phyloP scores from a whole-genome alignment of 1,139 yeast genomes.

The Diutina pseudorugosa region DNA sequence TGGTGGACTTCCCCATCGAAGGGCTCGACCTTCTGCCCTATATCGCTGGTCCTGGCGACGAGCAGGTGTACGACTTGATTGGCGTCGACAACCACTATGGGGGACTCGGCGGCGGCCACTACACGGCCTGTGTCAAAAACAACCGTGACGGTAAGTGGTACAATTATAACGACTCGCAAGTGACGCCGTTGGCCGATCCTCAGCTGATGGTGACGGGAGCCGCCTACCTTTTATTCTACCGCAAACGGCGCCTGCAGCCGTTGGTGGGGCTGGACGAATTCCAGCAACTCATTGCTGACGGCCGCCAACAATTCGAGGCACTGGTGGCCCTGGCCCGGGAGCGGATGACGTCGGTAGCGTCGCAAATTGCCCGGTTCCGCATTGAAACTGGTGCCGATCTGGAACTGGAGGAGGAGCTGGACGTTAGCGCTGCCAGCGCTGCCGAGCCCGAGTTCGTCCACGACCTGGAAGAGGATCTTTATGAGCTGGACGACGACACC shows the following conservation, averaged over 20 bases:
- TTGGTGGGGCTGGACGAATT: not conserved
- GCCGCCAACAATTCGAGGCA: not conserved
- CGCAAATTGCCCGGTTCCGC: not conserved
- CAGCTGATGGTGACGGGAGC: slow-evolving; percentile 19
- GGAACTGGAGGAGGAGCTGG: not conserved
- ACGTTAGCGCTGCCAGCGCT: not conserved
- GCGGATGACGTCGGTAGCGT: not conserved
- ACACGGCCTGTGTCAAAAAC: slow-evolving; percentile 81
- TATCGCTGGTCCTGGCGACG: slow-evolving; percentile 18
- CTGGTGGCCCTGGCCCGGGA: not conserved
- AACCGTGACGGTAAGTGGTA: slow-evolving; percentile 76
- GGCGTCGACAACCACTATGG: slow-evolving; percentile 96
- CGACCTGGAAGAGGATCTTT: not conserved
- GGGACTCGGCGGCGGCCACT: slow-evolving; percentile 96
- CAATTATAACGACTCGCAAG: slow-evolving; percentile 80
- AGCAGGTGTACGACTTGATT: slow-evolving; percentile 60
- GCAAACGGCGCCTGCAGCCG: not conserved
- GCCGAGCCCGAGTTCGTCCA: not conserved
- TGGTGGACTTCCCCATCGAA: slow-evolving; percentile 79
- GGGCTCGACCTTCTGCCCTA: slow-evolving; percentile 55
- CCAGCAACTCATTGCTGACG: not conserved
- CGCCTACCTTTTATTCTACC: slow-evolving; percentile 77
- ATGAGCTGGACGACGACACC: not conserved
- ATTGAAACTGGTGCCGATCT: not conserved
- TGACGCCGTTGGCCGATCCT: slow-evolving; percentile 35